Percentiles rank a stretch among this genome's conserved stretches.
Evolutionary conservation across 2,329 filamentous ascomycete species (phyloP).

Genomic region (Aureobasidium namibiae): DNA sequence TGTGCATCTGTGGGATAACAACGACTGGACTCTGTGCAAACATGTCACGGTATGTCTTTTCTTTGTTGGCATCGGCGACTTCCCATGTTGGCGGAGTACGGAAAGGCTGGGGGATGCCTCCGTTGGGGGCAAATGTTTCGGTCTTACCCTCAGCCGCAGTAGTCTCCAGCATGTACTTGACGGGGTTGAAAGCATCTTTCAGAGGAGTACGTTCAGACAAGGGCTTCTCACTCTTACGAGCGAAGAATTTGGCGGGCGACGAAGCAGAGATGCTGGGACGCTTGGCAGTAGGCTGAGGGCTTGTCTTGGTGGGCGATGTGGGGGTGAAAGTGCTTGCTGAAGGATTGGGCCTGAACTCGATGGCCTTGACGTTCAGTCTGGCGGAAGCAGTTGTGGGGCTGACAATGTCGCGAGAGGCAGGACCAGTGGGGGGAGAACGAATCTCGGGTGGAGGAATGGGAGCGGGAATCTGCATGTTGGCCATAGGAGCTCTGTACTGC

Average conservation of each 20-base stretch:
- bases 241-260: constrained; percentile 50
- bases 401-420: constrained; percentile 42
- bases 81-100: constrained; percentile 83
- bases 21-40: constrained; percentile 58
- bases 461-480: neutral
- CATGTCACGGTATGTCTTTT: constrained; percentile 71
- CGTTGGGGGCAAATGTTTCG: constrained; percentile 64
- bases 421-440: constrained; percentile 57
- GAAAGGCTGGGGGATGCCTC: constrained; percentile 75
- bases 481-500: constrained; percentile 4
- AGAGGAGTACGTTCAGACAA: constrained; percentile 46
- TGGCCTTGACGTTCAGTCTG: constrained; percentile 53
- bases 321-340: constrained; percentile 76
- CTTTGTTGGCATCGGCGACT: constrained; percentile 57
- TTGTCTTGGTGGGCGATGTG: constrained; percentile 49
- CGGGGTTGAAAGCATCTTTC: constrained; percentile 50
- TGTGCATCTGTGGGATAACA: constrained; percentile 56
- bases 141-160: constrained; percentile 39
- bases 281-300: constrained; percentile 21
- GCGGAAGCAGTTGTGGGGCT: constrained; percentile 47
- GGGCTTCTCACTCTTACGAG: constrained; percentile 65
- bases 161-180: constrained; percentile 61
- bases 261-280: constrained; percentile 24
- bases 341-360: constrained; percentile 79
- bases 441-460: constrained; percentile 12